Percentiles rank a stretch among this genome's conserved stretches.
phyloP scores from a whole-genome alignment of 2,329 filamentous ascomycete genomes.

The Zelopaecilomyces penicillatus region DNA sequence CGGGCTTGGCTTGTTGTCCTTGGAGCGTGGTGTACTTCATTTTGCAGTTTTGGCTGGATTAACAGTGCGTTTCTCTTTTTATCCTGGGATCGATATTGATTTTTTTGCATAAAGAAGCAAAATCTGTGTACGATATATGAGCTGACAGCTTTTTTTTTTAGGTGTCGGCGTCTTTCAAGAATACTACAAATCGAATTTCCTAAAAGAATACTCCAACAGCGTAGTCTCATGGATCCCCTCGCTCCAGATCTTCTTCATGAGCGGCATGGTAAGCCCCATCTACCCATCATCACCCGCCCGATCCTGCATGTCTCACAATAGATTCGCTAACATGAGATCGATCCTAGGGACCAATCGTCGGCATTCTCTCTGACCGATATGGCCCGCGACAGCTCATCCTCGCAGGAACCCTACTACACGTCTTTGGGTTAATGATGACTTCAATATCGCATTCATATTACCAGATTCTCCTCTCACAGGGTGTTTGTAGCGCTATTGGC shows the following conservation, averaged over 20 bases:
- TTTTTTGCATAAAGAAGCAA: too few relatives aligned
- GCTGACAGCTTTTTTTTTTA: conserved; percentile 17
- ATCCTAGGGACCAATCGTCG: conserved; percentile 48
- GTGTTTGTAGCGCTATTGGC: conserved; percentile 29
- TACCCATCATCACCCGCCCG: not conserved
- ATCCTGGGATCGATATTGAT: too few relatives aligned
- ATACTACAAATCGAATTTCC: conserved; percentile 44
- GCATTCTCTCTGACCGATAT: conserved; percentile 53
- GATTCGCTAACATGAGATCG: not conserved
- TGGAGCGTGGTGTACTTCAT: conserved; percentile 26
- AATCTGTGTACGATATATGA: too few relatives aligned
- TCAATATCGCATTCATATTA: conserved; percentile 37
- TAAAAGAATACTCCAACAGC: conserved; percentile 41
- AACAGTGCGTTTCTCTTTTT: too few relatives aligned
- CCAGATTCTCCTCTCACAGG: conserved; percentile 32
- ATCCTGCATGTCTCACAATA: not conserved
- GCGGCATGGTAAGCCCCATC: conserved; percentile 30
- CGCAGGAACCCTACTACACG: conserved; percentile 44
- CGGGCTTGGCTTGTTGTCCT: conserved; percentile 26
- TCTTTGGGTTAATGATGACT: conserved; percentile 57
- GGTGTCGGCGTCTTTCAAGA: conserved; percentile 47
- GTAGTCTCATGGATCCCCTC: conserved; percentile 56
- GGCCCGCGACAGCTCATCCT: conserved; percentile 50
- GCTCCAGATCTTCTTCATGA: conserved; percentile 48
- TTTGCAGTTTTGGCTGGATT: conserved; percentile 22